A percentile compares a stretch with the other conserved stretches of the same genome.
Conservation (phyloP, 164 flowering plant species). For the Vitis rupestris region DNA sequence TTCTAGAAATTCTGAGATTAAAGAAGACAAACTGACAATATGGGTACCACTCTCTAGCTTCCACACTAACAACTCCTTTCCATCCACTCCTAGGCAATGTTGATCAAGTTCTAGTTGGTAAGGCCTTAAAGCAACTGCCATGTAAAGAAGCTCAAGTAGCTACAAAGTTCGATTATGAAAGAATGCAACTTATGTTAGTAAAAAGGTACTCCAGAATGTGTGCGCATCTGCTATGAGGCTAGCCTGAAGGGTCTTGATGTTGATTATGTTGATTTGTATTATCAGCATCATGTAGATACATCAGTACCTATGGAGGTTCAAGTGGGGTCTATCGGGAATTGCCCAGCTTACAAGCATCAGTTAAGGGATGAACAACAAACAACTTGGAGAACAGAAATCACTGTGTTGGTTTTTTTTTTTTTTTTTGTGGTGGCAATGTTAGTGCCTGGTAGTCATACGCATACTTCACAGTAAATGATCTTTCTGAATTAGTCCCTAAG, state of each 20-base stretch:
- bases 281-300: slow-evolving; percentile 21
- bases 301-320: slow-evolving; percentile 15
- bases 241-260: slow-evolving; percentile 24
- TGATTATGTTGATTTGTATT: slow-evolving; percentile 25
- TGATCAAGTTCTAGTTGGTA: slow-evolving; percentile 56
- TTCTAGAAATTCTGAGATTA: slow-evolving; percentile 13
- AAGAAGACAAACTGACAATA: slow-evolving; percentile 17
- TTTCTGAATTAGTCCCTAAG: too few relatives aligned
- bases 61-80: too few relatives aligned
- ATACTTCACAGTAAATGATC: too few relatives aligned
- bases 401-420: too few relatives aligned
- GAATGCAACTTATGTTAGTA: not conserved
- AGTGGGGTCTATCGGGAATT: too few relatives aligned
- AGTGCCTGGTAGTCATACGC: too few relatives aligned
- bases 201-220: slow-evolving; percentile 17
- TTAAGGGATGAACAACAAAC: too few relatives aligned
- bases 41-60: too few relatives aligned
- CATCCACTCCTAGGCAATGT: slow-evolving; percentile 11
- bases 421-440: too few relatives aligned
- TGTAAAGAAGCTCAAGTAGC: slow-evolving; percentile 23
- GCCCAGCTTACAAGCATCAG: too few relatives aligned
- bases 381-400: too few relatives aligned
- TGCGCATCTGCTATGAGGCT: slow-evolving; percentile 16
- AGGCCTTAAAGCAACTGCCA: slow-evolving; percentile 28
- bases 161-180: slow-evolving; percentile 21